phyloP scores from a whole-genome alignment of 148 eudicot species.

The Pharnaceum exiguum region DNA sequence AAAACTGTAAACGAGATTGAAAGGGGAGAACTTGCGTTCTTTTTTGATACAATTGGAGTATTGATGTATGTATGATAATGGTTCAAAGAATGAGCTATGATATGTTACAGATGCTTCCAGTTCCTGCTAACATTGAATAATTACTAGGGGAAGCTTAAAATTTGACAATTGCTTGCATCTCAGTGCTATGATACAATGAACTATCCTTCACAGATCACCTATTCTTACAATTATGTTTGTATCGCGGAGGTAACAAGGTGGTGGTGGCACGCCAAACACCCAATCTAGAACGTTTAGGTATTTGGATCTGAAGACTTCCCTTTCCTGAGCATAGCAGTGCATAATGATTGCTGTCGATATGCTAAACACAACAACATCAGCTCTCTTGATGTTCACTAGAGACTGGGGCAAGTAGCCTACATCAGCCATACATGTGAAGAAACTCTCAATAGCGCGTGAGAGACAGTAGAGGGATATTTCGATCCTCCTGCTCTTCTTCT shows the following conservation, averaged over 20 bases:
- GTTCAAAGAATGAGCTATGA: no score
- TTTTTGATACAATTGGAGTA: no score
- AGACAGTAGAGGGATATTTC: constrained; percentile 96
- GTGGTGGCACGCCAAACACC: constrained; percentile 94
- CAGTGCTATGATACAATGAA: no score
- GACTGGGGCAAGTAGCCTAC: constrained; percentile 73
- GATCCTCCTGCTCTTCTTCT: constrained; percentile 94
- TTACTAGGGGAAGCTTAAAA: no score
- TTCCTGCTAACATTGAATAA: no score
- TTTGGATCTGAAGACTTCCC: constrained; percentile 92
- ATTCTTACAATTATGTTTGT: constrained; percentile 15
- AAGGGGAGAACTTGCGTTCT: no score
- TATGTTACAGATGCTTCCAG: no score
- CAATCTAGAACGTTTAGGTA: constrained; percentile 97
- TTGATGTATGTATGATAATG: no score
- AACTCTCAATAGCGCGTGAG: constrained; percentile 93
- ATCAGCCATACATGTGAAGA: constrained; percentile 91
- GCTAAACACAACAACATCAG: constrained; percentile 84
- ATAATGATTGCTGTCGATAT: constrained; percentile 91
- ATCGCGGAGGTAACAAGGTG: constrained; percentile 67
- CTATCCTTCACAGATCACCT: not conserved
- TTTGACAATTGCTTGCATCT: not conserved
- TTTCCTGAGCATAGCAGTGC: constrained; percentile 95
- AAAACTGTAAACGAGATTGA: no score
- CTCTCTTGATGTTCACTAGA: constrained; percentile 64